Evolutionary conservation across 768 basidiomycete genomes (phyloP).

Genomic region (Clavaria fumosa): DNA sequence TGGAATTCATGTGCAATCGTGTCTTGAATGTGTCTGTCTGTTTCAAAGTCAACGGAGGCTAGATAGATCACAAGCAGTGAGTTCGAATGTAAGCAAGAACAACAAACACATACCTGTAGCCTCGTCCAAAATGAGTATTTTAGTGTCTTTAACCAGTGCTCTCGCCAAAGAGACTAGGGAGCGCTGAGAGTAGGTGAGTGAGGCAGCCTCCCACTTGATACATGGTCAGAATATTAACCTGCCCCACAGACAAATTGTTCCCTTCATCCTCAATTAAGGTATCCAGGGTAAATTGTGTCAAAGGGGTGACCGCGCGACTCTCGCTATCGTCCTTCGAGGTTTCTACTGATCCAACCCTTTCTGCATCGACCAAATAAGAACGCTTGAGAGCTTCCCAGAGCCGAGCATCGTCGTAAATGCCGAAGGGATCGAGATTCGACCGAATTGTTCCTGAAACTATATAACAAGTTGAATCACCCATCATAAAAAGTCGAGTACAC

Average conservation of each 20-base stretch:
- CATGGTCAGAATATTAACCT: constrained; percentile 19
- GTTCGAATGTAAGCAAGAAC: background rate
- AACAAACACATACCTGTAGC: constrained; percentile 42
- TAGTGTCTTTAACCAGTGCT: constrained; percentile 75
- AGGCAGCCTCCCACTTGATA: background rate
- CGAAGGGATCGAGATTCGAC: constrained; percentile 84
- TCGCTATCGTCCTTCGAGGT: constrained; percentile 20
- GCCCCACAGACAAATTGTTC: constrained; percentile 64
- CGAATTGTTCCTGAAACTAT: constrained; percentile 68
- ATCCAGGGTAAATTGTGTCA: constrained; percentile 67
- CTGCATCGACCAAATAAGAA: constrained; percentile 58
- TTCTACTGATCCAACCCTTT: constrained; percentile 17
- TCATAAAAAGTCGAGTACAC: constrained; percentile 8
- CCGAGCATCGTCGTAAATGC: constrained; percentile 57
- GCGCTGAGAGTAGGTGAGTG: constrained; percentile 27
- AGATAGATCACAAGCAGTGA: constrained; percentile 4
- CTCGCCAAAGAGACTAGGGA: constrained; percentile 79
- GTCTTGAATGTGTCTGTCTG: constrained; percentile 80
- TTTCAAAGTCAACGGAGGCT: constrained; percentile 84
- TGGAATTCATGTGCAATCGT: constrained; percentile 77
- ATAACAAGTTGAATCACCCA: constrained; percentile 4
- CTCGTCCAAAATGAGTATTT: constrained; percentile 80
- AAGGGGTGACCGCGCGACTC: constrained; percentile 29
- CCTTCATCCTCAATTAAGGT: constrained; percentile 79
- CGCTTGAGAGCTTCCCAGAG: constrained; percentile 84